Conservation (phyloP, 2,329 filamentous ascomycete species). For the Aureobasidium sp. region DNA sequence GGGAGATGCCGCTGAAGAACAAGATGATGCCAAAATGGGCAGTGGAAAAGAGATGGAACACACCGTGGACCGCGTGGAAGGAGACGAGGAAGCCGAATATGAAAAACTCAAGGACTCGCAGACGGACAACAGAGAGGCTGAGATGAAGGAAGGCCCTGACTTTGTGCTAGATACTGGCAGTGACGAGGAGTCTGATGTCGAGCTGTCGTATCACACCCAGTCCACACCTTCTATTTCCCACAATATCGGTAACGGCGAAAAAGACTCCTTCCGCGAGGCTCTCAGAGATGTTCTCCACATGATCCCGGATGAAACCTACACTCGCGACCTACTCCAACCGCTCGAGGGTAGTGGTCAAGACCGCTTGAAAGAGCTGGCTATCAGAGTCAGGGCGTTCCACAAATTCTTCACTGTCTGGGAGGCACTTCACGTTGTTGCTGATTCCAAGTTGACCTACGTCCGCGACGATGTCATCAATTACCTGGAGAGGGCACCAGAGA, state of each 20-base stretch:
- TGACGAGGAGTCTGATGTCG: background rate
- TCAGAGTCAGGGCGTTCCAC: conserved; percentile 33
- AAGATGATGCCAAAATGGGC: background rate
- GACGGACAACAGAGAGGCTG: background rate
- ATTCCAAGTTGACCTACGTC: conserved; percentile 29
- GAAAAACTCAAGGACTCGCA: conserved; percentile 9
- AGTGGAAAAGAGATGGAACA: conserved; percentile 1
- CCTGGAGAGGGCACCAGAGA: conserved; percentile 21
- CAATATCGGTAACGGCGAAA: conserved; percentile 6
- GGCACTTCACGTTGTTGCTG: conserved; percentile 25
- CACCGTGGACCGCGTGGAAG: background rate
- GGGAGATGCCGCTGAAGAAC: background rate
- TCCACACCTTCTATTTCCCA: conserved; percentile 1
- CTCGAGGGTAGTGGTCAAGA: conserved; percentile 32
- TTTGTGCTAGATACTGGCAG: background rate
- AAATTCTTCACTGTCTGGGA: conserved; percentile 35
- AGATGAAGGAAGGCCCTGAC: background rate
- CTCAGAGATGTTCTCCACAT: conserved; percentile 20
- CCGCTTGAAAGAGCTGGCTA: conserved; percentile 31
- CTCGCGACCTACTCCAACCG: conserved; percentile 30
- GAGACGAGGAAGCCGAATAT: conserved; percentile 7
- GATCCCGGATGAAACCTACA: conserved; percentile 26
- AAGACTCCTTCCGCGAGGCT: conserved; percentile 2
- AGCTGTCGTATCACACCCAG: background rate
- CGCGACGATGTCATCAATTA: conserved; percentile 36